A percentile compares a stretch with the other conserved stretches of the same genome.
These are phyloP conservation scores for Pestalotiopsis sp. DNA, from an alignment of 2,329 filamentous ascomycete genomes.

Conservation along the genomic window DNA sequence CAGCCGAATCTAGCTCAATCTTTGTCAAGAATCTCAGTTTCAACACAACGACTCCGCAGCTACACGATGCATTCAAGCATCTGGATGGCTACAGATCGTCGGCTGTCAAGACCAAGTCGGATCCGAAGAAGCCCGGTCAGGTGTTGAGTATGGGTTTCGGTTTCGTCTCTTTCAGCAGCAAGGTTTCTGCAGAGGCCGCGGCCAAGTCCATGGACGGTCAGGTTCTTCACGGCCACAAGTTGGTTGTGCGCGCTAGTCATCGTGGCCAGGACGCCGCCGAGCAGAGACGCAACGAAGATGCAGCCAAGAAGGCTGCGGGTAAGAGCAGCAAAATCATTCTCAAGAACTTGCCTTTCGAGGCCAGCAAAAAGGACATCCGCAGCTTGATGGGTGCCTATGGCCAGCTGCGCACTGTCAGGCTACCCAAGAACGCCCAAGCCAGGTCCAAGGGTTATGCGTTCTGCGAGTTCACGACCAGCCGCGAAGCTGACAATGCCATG, in stretches of 20 bases:
- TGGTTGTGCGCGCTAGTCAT: slow-evolving; percentile 85
- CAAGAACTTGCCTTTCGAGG: slow-evolving; percentile 97
- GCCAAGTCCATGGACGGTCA: slow-evolving; percentile 85
- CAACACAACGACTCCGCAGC: slow-evolving; percentile 73
- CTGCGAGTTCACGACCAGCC: slow-evolving; percentile 89
- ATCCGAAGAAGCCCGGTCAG: slow-evolving; percentile 87
- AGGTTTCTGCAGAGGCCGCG: slow-evolving; percentile 77
- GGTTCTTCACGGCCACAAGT: slow-evolving; percentile 82
- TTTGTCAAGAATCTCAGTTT: slow-evolving; percentile 97
- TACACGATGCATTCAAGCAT: slow-evolving; percentile 77
- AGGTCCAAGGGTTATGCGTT: slow-evolving; percentile 93
- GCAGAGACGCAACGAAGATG: slow-evolving; percentile 80
- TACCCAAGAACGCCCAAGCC: slow-evolving; percentile 93
- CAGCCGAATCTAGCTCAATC: slow-evolving; percentile 73
- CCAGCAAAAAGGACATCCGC: slow-evolving; percentile 88
- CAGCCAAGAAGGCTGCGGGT: slow-evolving; percentile 75
- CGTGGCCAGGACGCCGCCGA: slow-evolving; percentile 86
- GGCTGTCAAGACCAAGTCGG: slow-evolving; percentile 87
- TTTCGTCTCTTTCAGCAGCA: slow-evolving; percentile 85
- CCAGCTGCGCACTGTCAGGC: slow-evolving; percentile 85
- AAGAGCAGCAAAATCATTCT: slow-evolving; percentile 91
- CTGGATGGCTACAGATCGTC: slow-evolving; percentile 89
- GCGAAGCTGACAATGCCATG: slow-evolving; percentile 89
- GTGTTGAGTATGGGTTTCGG: slow-evolving; percentile 96
- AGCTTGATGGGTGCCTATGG: slow-evolving; percentile 87